A percentile compares a stretch with the other conserved stretches of the same genome.
Evolutionary conservation across 345 rosid genomes (phyloP).

Genomic region (Murraya koenigii): DNA sequence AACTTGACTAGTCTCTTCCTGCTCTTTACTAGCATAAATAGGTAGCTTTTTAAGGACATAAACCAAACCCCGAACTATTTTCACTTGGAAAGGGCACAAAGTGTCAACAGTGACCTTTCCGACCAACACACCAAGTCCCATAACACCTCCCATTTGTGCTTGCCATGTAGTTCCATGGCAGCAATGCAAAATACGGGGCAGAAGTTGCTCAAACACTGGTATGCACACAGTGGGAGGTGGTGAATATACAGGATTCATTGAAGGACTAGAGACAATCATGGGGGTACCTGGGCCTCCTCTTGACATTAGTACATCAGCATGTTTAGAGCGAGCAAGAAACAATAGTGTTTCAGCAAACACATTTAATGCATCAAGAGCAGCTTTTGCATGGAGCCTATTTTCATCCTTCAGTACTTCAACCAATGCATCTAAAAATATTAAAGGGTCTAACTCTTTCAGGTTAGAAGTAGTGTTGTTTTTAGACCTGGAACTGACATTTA

Average conservation of each 20-base stretch:
- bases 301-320: constrained; percentile 74
- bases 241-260: constrained; percentile 97
- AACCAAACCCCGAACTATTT: constrained; percentile 79
- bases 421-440: constrained; percentile 85
- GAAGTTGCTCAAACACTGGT: constrained; percentile 95
- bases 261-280: constrained; percentile 98
- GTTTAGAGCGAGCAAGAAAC: constrained; percentile 91
- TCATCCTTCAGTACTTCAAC: constrained; percentile 95
- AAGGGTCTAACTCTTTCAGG: constrained; percentile 89
- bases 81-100: constrained; percentile 84
- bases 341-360: constrained; percentile 83
- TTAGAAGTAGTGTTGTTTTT: constrained; percentile 53
- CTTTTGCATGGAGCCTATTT: constrained; percentile 87
- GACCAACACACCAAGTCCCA: constrained; percentile 94
- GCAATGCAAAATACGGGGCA: constrained; percentile 95
- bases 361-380: constrained; percentile 81
- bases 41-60: constrained; percentile 95
- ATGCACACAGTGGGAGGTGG: constrained; percentile 90
- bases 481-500: constrained; percentile 51
- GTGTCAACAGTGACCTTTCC: constrained; percentile 98
- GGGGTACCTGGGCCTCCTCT: constrained; percentile 95
- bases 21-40: constrained; percentile 88
- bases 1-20: constrained; percentile 97
- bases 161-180: constrained; percentile 99
- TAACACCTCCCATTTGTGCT: constrained; percentile 98